phyloP scores from a whole-genome alignment of 1,139 yeast species.

The Candida dubliniensis region DNA sequence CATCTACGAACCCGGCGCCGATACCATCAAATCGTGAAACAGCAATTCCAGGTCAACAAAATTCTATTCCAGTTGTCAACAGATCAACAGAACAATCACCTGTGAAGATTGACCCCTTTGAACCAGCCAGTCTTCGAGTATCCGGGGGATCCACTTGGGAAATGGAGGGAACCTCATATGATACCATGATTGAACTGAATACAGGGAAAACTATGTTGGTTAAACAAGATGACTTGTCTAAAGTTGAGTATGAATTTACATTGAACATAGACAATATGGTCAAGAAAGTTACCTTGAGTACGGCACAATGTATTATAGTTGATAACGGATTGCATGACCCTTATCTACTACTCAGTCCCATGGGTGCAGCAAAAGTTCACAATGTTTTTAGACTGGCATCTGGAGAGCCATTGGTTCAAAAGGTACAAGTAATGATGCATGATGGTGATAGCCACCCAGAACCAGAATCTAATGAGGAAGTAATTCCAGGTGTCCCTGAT shows the following conservation, averaged over 20 bases:
- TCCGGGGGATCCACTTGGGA: conserved; percentile 27
- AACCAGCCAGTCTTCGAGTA: conserved; percentile 26
- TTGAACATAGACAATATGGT: conserved; percentile 16
- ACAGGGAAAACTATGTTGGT: conserved; percentile 18
- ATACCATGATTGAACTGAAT: conserved; percentile 17
- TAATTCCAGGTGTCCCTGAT: too few species aligned
- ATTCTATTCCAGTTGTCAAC: too few species aligned
- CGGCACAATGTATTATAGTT: conserved; percentile 47
- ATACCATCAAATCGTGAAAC: too few species aligned
- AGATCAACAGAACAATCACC: background rate
- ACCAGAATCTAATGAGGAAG: too few species aligned
- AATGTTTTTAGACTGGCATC: conserved; percentile 15
- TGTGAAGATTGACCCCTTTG: conserved; percentile 16
- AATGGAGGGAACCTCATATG: conserved; percentile 28
- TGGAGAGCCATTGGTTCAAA: conserved; percentile 22
- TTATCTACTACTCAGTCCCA: conserved; percentile 37
- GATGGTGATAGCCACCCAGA: too few species aligned
- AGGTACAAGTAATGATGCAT: conserved; percentile 19
- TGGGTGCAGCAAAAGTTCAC: conserved; percentile 34
- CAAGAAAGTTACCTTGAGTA: conserved; percentile 25
- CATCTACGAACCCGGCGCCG: too few species aligned
- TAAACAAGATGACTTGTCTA: conserved; percentile 24
- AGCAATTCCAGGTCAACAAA: too few species aligned
- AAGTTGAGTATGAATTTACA: conserved; percentile 23
- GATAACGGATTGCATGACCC: conserved; percentile 36